Conservation (phyloP, 768 basidiomycete genomes). For the Rhizopogon vulgaris region DNA sequence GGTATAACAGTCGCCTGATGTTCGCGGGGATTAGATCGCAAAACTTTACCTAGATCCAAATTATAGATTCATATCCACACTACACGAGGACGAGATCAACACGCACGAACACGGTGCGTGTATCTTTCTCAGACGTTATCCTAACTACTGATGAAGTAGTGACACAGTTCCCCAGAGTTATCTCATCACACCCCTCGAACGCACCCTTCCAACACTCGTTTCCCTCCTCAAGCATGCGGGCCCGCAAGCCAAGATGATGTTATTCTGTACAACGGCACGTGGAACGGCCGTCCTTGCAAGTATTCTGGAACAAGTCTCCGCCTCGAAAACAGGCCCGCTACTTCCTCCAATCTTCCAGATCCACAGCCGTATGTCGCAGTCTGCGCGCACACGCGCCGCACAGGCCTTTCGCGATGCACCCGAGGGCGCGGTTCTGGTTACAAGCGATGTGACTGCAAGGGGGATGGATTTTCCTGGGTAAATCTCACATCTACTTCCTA, state of each 20-base stretch:
- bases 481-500: slow-evolving; percentile 8
- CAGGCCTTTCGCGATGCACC: slow-evolving; percentile 40
- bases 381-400: slow-evolving; percentile 40
- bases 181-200: slow-evolving; percentile 34
- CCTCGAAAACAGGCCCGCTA: slow-evolving; percentile 19
- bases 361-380: slow-evolving; percentile 52
- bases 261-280: slow-evolving; percentile 65
- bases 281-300: slow-evolving; percentile 39
- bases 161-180: slow-evolving; percentile 40
- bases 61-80: slow-evolving; percentile 49
- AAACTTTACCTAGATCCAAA: slow-evolving; percentile 19
- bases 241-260: slow-evolving; percentile 40
- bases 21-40: slow-evolving; percentile 17
- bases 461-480: slow-evolving; percentile 66
- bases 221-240: slow-evolving; percentile 33
- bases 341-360: slow-evolving; percentile 44
- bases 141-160: not conserved
- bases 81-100: slow-evolving; percentile 50
- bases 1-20: not conserved
- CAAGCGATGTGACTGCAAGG: slow-evolving; percentile 55
- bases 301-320: slow-evolving; percentile 18
- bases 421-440: slow-evolving; percentile 40
- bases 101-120: slow-evolving; percentile 53
- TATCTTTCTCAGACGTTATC: not conserved
- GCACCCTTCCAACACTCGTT: slow-evolving; percentile 36